Evolutionary conservation across 306 rosid genomes (phyloP), one percentile per base, ranked within the genome.

Genomic region (Hippophae rhamnoides): DNA sequence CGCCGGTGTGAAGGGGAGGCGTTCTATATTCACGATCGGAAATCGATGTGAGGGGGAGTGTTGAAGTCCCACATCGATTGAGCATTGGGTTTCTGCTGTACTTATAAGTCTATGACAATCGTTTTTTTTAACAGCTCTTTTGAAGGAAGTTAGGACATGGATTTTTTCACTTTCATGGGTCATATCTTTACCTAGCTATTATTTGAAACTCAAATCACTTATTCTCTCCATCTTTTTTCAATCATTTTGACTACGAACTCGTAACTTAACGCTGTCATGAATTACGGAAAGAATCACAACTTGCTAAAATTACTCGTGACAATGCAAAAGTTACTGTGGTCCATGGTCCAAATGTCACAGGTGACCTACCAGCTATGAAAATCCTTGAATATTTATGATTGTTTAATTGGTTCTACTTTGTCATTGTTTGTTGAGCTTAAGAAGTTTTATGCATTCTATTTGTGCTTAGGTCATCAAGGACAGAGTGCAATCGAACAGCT

Each of bases 281-380:
- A 63, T 70, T 74, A 58, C 90, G 88, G 97, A 95, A 93, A 69
- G 97, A 93, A 57, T 78, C 94, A 26, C 90, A 78, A 55, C 95
- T 89, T 41, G 90, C 94, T 12, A 89, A 93, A 84, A 84, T 93
- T 61, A 84, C 85, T 60, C 97, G 94, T 5, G 97, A 88, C 70
- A 84, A 97, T 73, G 82, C 94, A 44, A 93, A 86, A 78, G 88
- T 88, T 76, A 82, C 99, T 0, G 99, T 89, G 68, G 94, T 89
- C 64, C 97, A 88, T 61, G 95, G 95, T 66, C 75, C 86, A 46
- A 18, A 89, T 93, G 97, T 93, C 99, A 59, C 97, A 84, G 99
- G 97, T 93, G 38, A 31, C 38, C 38, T 57, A 73, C 63, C 56
- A 40, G 5, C 50, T 7, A 47, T 25, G 13, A 41, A 42, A 6